Evolutionary conservation across 1,284 basidiomycete genomes (phyloP), one percentile per base, ranked within the genome.

Genomic region (Malassezia caprae): DNA sequence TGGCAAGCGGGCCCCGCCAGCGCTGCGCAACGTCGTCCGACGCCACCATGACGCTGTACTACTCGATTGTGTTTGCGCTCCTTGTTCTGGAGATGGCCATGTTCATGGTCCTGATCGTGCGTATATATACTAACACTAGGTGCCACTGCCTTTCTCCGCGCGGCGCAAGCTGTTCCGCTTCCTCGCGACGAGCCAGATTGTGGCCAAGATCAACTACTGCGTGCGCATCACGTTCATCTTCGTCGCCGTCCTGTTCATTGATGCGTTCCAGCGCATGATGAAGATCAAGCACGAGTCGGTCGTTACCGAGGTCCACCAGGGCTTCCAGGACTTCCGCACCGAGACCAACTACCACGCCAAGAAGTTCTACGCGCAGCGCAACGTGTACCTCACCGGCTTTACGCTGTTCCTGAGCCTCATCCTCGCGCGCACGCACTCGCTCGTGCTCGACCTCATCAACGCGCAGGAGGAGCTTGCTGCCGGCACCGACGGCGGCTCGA

Each of bases 141-240:
- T 83, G 10, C 88, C 88, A 5, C 77, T 90, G 5, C 88, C 88
- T 0, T 84, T 86, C 72, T 76, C 77, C n/a, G 67, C 86, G 61
- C 81, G 84, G 58, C 86, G 84, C 76, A 78, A 78, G 7, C 76
- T 90, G 48, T 88, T 90, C 73, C 79, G 76, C 17, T 89, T 90
- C 78, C 80, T 90, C 23, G 83, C 84, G 0, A 63, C 63, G 27
- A 72, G 60, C 59, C 64, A 60, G 10, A 58, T 72, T 39, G 50
- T 65, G 70, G 79, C 78, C 56, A 79, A 80, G 68, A 68, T 80
- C 45, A 78, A 80, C 62, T 80, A 80, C 65, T 51, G 80, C 88
- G 65, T 74, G n/a, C 94, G 94, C 75, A 94, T 96, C 64, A 87
- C 88, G 6, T 94, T 94, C 80, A 93, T 96, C 61, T 94, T 93